Percentiles rank a stretch among this genome's conserved stretches.
These are phyloP conservation scores for Rhinocladiella similis DNA, from an alignment of 2,329 filamentous ascomycete species.

Conservation along the genomic window DNA sequence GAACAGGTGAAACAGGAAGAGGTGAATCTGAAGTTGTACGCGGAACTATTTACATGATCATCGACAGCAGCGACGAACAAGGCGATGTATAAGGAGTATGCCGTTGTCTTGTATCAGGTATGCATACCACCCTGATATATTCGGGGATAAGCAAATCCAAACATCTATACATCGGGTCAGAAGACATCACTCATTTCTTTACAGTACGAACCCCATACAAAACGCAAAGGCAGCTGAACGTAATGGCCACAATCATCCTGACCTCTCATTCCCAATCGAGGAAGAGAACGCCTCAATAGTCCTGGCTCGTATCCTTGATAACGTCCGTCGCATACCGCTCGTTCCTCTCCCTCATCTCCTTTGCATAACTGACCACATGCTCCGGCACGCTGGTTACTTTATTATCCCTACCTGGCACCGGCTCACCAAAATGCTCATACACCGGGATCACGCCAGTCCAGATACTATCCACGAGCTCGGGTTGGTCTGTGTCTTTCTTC, in stretches of 20 bases:
- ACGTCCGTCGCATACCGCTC: constrained; percentile 41
- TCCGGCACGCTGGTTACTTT: constrained; percentile 58
- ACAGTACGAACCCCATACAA: too few species aligned
- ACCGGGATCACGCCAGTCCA: constrained; percentile 66
- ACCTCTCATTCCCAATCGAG: constrained; percentile 6
- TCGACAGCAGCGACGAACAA: too few species aligned
- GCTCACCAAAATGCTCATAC: constrained; percentile 63
- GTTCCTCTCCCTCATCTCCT: constrained; percentile 48
- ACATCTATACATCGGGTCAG: too few species aligned
- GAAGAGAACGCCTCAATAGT: background rate
- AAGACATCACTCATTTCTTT: too few species aligned
- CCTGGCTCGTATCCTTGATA: constrained; percentile 18
- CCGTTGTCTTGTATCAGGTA: too few species aligned
- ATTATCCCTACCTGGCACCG: constrained; percentile 62
- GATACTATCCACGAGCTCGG: constrained; percentile 50
- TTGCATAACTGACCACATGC: constrained; percentile 59
- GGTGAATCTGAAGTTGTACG: too few species aligned
- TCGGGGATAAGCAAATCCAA: too few species aligned
- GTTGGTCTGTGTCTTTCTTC: constrained; percentile 52
- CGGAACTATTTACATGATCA: too few species aligned
- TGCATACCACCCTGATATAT: too few species aligned
- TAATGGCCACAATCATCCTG: background rate
- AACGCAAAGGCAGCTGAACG: too few species aligned
- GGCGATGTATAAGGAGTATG: too few species aligned
- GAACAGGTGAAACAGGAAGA: too few species aligned